Conservation (phyloP, 768 basidiomycete species). For the Collybiopsis luxurians region DNA sequence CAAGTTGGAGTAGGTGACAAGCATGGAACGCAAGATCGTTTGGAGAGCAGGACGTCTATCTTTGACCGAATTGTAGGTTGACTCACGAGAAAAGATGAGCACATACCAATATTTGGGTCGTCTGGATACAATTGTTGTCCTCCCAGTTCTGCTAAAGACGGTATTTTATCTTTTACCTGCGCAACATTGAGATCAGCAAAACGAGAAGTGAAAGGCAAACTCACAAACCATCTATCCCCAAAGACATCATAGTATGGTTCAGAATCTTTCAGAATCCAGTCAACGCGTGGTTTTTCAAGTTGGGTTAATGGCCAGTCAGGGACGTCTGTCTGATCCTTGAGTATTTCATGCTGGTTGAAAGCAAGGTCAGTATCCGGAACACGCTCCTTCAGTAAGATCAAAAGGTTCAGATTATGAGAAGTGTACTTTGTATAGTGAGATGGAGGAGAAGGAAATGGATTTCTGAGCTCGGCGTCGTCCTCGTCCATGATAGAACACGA, state of each 20-base stretch:
- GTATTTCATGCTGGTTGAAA: constrained; percentile 56
- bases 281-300: constrained; percentile 83
- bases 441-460: constrained; percentile 88
- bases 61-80: constrained; percentile 23
- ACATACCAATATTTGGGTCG: constrained; percentile 65
- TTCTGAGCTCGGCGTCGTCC: constrained; percentile 74
- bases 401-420: constrained; percentile 65
- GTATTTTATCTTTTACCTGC: constrained; percentile 80
- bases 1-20: constrained; percentile 76
- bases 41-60: constrained; percentile 77
- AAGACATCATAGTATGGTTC: constrained; percentile 72
- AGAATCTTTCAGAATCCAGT: constrained; percentile 88
- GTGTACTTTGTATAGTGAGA: constrained; percentile 82
- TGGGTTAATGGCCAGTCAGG: constrained; percentile 76
- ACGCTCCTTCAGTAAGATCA: constrained; percentile 60
- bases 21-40: constrained; percentile 70
- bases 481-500: constrained; percentile 74
- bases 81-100: background rate
- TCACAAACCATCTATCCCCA: constrained; percentile 89
- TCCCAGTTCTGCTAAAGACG: constrained; percentile 78
- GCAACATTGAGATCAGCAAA: constrained; percentile 11
- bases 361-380: constrained; percentile 37
- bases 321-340: constrained; percentile 69
- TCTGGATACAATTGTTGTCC: constrained; percentile 78
- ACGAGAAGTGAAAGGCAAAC: constrained; percentile 22